Base-by-base conservation (phyloP, 2,329 filamentous ascomycete species). In the Hypomyces rosellus region DNA sequence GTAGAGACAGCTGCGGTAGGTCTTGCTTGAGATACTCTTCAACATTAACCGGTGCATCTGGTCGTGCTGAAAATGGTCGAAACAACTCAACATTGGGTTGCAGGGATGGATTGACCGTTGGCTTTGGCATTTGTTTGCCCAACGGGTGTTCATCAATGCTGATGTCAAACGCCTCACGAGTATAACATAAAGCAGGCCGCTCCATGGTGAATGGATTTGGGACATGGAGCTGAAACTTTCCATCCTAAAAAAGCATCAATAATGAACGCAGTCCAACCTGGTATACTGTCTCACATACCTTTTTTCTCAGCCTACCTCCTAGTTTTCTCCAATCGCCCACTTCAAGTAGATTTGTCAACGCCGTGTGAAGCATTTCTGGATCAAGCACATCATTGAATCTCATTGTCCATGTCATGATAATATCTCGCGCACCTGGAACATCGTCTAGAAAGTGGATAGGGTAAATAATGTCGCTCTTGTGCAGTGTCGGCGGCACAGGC, bases 1-100 rank as follows among this genome's bases (percentile, higher is more conserved):
- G 74, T 4, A 80, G 60, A 3, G 66, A 66, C 3, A 80, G 58
- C 55, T 72, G 72, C 0, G 75, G 75, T 14, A 56, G 59, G 55
- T 77, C 74, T 3, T 57, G 53, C 34, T 61, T 57, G 6, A 74
- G 39, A 52, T 69, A 74, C 48, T 75, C 72, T 3, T 65, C 59
- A 0, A 75, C 51, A 5, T 55, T 64, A n/a, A 20, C 47, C 36
- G 51, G 57, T 4, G 36, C 34, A 7, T 45, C 51, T n/a, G 50
- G 12, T 11, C 15, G 44, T 12, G 16, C 14, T 15, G 43, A 34
- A 34, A 53, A 44, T 16, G 42, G 22, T 1, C 16, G 22, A 25
- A 56, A 48, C 12, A 45, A 36, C 3, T 39, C 25, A 3, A 18
- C 18, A 12, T 13, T 18, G 15, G 41, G 41, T 7, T 46, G 45